Base-by-base conservation (phyloP, 2,329 filamentous ascomycete species). In the Colletotrichum noveboracense region DNA sequence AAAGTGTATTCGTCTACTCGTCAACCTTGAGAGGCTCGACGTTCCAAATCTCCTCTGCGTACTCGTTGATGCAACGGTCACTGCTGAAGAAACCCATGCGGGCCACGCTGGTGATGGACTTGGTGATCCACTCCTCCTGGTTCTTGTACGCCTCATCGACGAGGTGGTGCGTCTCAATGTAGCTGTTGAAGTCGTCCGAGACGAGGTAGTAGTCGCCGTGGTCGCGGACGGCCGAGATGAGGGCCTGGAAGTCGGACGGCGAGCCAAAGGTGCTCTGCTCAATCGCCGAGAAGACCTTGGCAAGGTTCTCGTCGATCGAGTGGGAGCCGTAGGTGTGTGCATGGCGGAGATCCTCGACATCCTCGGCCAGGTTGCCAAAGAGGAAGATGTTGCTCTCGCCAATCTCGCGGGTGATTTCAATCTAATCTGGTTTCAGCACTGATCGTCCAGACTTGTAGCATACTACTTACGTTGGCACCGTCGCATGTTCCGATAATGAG, bases 191-290 rank as follows among this genome's bases (percentile, higher is more conserved):
- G 85, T 99, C 97, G 82, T 99, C 97, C 52, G 95, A 98, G 64
- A 98, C 96, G 34, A 99, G 92, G 85, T 99, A 99, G 88, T 97
- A 98, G 85, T 99, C 97, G 52, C 97, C 96, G 79, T 98, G 97
- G 76, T 98, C 94, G 78, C 94, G 92, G 78, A 99, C 96, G 12
- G 95, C 94, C 78, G 94, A 92, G 78, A 98, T 91, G 78, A 99
- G 90, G 34, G 95, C 94, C n/a, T 91, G 89, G 85, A 98, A 99
- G 81, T 94, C 91, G 67, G 91, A 87, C 1, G 93, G 88, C 73
- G 96, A 93, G 72, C 97, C 97, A 82, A 99, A 99, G 5, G 88
- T 94, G 79, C 94, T 94, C 78, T 88, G 89, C 83, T 94, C 92
- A 84, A 99, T 98, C 75, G 91, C 91, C 36, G 94, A 89, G 83